These are phyloP conservation scores for Astrothelium macrocarpum DNA, from an alignment of 495 filamentous ascomycete genomes.

Conservation along the genomic window DNA sequence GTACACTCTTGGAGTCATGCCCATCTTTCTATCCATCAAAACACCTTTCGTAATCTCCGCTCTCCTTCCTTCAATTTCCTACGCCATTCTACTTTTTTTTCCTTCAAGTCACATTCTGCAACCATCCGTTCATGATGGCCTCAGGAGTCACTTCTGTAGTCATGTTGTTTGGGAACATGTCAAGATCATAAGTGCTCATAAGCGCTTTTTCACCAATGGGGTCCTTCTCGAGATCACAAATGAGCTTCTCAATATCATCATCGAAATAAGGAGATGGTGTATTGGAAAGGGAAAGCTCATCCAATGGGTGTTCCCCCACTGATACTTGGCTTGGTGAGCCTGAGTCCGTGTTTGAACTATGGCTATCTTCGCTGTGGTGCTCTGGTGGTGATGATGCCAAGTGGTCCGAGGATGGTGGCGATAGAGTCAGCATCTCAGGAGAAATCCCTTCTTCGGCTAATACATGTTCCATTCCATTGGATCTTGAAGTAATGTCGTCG, in stretches of 20 bases:
- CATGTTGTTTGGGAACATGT: not conserved
- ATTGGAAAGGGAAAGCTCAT: not conserved
- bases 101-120: not conserved
- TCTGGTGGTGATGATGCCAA: not conserved
- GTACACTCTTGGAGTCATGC: no score
- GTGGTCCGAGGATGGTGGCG: not conserved
- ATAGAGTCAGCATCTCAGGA: not conserved
- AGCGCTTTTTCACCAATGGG: no score
- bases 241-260: not conserved
- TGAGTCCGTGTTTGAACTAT: not conserved
- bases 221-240: no score
- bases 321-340: not conserved
- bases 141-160: not conserved
- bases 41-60: no score
- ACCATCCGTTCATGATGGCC: not conserved
- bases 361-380: not conserved
- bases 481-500: not conserved
- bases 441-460: not conserved
- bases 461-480: not conserved
- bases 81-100: not conserved
- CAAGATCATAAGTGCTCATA: not conserved
- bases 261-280: not conserved
- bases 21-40: no score
- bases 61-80: not conserved
- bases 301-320: not conserved